A percentile compares a stretch with the other conserved stretches of the same genome.
phyloP scores from a whole-genome alignment of 1,139 yeast genomes.

The Torulaspora pretoriensis region DNA sequence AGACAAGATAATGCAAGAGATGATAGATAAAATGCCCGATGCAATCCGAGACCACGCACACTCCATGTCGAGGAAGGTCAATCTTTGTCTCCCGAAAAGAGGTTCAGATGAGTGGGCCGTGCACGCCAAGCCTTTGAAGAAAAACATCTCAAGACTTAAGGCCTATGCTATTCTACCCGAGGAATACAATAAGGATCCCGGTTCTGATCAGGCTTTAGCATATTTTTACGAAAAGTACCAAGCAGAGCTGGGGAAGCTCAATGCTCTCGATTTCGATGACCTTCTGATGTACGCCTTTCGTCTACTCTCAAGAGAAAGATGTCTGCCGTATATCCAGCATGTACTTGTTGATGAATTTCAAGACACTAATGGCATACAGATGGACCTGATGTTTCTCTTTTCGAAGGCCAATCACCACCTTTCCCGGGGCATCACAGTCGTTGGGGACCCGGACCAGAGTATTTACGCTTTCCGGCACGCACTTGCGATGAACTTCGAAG shows the following conservation, averaged over 20 bases:
- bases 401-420: constrained; percentile 40
- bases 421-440: constrained; percentile 65
- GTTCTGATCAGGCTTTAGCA: constrained; percentile 35
- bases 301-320: constrained; percentile 45
- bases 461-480: constrained; percentile 89
- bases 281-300: constrained; percentile 54
- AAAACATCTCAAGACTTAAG: constrained; percentile 51
- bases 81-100: constrained; percentile 29
- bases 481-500: constrained; percentile 57
- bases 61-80: constrained; percentile 29
- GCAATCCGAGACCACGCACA: constrained; percentile 35
- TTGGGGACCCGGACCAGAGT: constrained; percentile 96
- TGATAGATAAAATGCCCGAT: constrained; percentile 39
- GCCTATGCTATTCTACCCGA: constrained; percentile 45
- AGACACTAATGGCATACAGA: constrained; percentile 78
- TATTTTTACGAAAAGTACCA: constrained; percentile 54
- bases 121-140: constrained; percentile 39
- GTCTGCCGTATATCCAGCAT: constrained; percentile 54
- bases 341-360: constrained; percentile 92
- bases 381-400: constrained; percentile 59
- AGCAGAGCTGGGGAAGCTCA: constrained; percentile 38
- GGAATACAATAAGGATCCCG: constrained; percentile 34
- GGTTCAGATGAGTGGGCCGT: constrained; percentile 32
- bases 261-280: constrained; percentile 78
- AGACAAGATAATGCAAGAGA: constrained; percentile 45